Conservation (phyloP, 2,329 filamentous ascomycete genomes). For the Pseudogymnoascus sp. region DNA sequence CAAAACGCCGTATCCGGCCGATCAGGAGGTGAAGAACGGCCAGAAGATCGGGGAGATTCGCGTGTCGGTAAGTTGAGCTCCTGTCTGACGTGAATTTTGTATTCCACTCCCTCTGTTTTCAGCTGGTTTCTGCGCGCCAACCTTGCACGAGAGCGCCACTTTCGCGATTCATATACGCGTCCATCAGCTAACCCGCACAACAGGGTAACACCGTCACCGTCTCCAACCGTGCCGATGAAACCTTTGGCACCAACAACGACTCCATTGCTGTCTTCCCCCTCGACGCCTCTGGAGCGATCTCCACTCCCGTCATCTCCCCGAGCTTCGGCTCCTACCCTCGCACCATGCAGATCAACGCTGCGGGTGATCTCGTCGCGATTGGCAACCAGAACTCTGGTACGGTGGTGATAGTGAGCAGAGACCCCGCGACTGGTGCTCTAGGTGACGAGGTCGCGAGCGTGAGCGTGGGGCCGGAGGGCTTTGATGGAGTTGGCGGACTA, state of each 20-base stretch:
- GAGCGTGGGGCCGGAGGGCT: constrained; percentile 33
- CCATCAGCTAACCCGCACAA: not conserved
- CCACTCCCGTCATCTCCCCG: constrained; percentile 34
- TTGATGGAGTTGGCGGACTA: constrained; percentile 39
- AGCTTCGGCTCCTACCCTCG: constrained; percentile 38
- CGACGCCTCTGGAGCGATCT: constrained; percentile 29
- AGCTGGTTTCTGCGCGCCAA: not conserved
- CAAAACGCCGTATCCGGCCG: constrained; percentile 38
- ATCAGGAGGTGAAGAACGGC: constrained; percentile 34
- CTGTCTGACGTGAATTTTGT: not conserved
- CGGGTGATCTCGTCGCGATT: constrained; percentile 36
- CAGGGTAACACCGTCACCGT: constrained; percentile 49
- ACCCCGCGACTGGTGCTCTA: constrained; percentile 33
- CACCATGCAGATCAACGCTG: constrained; percentile 36
- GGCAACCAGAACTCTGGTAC: constrained; percentile 34
- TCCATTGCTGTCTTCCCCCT: constrained; percentile 35
- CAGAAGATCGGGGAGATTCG: constrained; percentile 49
- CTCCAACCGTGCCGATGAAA: constrained; percentile 53
- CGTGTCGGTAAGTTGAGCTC: constrained; percentile 22
- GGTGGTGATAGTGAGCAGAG: constrained; percentile 34
- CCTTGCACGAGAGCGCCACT: not conserved
- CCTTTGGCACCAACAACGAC: constrained; percentile 42
- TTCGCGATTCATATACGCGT: not conserved
- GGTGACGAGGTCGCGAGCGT: constrained; percentile 33
- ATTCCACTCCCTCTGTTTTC: not conserved